These are phyloP conservation scores for Umbelopsis vinacea DNA, from an alignment of 192 early-diverging fungal species.

Conservation along the genomic window DNA sequence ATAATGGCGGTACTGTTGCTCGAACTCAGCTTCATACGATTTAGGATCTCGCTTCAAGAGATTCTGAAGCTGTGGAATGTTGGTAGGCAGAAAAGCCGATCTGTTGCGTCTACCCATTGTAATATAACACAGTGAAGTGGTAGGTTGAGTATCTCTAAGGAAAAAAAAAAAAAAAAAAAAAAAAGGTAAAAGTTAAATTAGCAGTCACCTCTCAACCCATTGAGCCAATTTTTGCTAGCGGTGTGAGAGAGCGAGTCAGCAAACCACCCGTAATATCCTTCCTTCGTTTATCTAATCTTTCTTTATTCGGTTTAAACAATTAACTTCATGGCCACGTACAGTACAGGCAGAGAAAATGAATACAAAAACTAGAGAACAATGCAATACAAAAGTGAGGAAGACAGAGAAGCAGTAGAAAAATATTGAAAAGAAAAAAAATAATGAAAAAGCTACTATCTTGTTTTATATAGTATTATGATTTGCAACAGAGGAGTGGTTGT, in stretches of 20 bases:
- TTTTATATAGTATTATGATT: neutral
- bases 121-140: neutral
- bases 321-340: neutral
- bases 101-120: slow-evolving; percentile 67
- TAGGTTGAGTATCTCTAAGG: neutral
- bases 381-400: neutral
- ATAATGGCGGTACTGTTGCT: slow-evolving; percentile 92
- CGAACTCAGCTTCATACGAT: slow-evolving; percentile 94
- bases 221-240: too few relatives aligned
- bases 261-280: too few relatives aligned
- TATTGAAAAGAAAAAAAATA: neutral
- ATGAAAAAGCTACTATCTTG: neutral
- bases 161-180: slow-evolving; percentile 21
- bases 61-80: slow-evolving; percentile 98
- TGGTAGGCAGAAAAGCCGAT: slow-evolving; percentile 64
- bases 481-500: neutral
- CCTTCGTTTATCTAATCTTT: neutral
- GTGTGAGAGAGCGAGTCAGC: too few relatives aligned
- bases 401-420: neutral
- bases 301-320: neutral
- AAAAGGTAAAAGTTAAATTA: neutral
- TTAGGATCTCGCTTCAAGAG: slow-evolving; percentile 93
- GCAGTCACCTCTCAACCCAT: neutral
- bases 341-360: neutral
- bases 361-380: neutral